A percentile compares a stretch with the other conserved stretches of the same genome.
phyloP scores from a whole-genome alignment of 164 flowering plant genomes.

The Sedum album region DNA sequence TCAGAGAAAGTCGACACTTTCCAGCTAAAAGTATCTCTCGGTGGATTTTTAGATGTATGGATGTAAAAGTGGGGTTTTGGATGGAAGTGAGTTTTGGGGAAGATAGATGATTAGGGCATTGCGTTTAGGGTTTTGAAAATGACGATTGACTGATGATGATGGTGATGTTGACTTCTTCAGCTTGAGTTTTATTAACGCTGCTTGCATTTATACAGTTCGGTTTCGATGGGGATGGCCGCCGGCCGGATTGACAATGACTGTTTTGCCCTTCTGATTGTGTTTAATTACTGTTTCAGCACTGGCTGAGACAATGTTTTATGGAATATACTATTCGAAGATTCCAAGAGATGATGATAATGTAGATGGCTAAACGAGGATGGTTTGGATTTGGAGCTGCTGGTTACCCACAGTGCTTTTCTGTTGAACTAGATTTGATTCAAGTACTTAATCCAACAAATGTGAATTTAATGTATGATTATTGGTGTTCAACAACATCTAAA shows the following conservation, averaged over 20 bases:
- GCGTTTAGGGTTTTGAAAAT: not conserved
- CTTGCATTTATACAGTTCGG: not conserved
- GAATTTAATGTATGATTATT: not conserved
- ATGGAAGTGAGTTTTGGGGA: not conserved
- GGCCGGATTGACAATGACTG: not conserved
- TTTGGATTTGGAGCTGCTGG: not conserved
- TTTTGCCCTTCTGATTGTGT: not conserved
- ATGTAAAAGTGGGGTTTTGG: not conserved
- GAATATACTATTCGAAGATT: not conserved
- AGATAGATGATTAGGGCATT: not conserved
- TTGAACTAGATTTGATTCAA: not conserved
- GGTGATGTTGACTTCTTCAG: not conserved
- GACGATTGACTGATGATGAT: not conserved
- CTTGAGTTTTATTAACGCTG: not conserved
- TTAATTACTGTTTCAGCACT: not conserved
- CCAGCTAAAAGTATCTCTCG: not conserved
- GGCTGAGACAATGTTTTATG: too few species aligned
- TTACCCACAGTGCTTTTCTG: not conserved
- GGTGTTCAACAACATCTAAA: not conserved
- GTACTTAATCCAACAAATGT: not conserved
- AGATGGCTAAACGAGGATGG: not conserved
- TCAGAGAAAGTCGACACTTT: slow-evolving; percentile 3
- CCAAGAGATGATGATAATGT: not conserved
- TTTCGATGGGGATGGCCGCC: not conserved
- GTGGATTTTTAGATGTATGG: not conserved